phyloP scores from a whole-genome alignment of 768 basidiomycete genomes.

The Butyriboletus loyo region DNA sequence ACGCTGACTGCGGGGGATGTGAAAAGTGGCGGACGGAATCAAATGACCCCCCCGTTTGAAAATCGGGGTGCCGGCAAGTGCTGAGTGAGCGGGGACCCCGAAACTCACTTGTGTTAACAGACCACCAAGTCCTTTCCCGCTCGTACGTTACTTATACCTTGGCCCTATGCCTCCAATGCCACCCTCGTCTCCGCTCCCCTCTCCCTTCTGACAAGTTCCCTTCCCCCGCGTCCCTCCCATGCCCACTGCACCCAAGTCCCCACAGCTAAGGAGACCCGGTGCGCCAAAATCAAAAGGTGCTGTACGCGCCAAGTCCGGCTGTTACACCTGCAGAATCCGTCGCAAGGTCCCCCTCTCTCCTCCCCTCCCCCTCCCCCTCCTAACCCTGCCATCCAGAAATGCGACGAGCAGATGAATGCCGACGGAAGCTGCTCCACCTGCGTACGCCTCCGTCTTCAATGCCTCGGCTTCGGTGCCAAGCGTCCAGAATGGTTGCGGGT shows the following conservation, averaged over 20 bases:
- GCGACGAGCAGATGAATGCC: constrained; percentile 67
- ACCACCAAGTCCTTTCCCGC: not conserved
- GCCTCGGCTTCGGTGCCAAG: constrained; percentile 81
- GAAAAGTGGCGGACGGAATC: constrained; percentile 17
- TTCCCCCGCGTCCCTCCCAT: constrained; percentile 9
- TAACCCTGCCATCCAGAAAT: constrained; percentile 55
- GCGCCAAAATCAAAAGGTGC: constrained; percentile 77
- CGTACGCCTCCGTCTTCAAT: constrained; percentile 75
- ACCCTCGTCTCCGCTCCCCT: constrained; percentile 12
- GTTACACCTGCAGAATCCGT: constrained; percentile 84
- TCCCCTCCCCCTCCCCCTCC: constrained; percentile 2
- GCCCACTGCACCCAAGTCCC: constrained; percentile 41
- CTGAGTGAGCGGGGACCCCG: constrained; percentile 21
- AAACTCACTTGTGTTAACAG: not conserved
- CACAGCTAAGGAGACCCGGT: constrained; percentile 42
- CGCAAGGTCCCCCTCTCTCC: constrained; percentile 57
- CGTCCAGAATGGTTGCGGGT: constrained; percentile 85
- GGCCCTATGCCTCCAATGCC: constrained; percentile 22
- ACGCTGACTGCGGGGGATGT: too few species aligned
- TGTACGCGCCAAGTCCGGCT: constrained; percentile 82
- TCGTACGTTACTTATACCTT: constrained; percentile 33
- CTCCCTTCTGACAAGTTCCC: not conserved
- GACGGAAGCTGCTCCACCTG: constrained; percentile 73
- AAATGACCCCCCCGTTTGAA: constrained; percentile 20
- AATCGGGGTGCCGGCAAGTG: constrained; percentile 18